Conservation (phyloP, 2,329 filamentous ascomycete genomes). For the Lecanosticta acicola region DNA sequence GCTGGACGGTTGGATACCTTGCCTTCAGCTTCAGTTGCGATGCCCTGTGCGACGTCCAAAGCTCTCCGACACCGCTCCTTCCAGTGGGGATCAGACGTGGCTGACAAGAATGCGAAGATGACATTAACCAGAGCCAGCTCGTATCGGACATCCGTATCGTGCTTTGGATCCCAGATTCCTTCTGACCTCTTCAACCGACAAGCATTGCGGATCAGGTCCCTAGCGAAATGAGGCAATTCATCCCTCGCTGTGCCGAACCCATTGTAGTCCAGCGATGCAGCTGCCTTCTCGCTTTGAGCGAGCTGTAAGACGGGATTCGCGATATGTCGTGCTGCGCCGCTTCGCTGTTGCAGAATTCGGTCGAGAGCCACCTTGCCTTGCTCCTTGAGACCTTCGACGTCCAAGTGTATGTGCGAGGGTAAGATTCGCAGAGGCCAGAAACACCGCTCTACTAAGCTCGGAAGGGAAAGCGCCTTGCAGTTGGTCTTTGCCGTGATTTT, state of each 20-base stretch:
- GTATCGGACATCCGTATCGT: background rate
- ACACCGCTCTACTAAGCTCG: background rate
- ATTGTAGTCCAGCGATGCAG: background rate
- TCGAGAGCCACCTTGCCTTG: background rate
- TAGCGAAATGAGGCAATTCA: background rate
- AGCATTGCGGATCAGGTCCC: background rate
- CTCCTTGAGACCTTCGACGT: background rate
- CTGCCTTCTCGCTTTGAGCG: background rate
- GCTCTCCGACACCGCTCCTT: background rate
- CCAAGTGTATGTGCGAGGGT: background rate
- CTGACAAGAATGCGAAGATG: background rate
- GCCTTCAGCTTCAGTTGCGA: too few relatives aligned
- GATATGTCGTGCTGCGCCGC: background rate
- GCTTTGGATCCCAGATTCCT: background rate
- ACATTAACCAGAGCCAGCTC: background rate
- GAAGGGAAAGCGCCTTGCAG: background rate
- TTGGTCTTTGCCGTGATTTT: background rate
- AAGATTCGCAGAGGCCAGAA: background rate
- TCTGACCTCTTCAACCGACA: background rate
- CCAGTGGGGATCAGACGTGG: background rate
- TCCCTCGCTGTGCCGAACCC: background rate
- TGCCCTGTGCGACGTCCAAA: background rate
- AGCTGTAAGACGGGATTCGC: background rate
- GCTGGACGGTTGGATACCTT: too few relatives aligned
- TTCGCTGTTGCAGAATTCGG: background rate